Conservation (phyloP, 2,329 filamentous ascomycete species). For the Rhynchosporium graminicola region DNA sequence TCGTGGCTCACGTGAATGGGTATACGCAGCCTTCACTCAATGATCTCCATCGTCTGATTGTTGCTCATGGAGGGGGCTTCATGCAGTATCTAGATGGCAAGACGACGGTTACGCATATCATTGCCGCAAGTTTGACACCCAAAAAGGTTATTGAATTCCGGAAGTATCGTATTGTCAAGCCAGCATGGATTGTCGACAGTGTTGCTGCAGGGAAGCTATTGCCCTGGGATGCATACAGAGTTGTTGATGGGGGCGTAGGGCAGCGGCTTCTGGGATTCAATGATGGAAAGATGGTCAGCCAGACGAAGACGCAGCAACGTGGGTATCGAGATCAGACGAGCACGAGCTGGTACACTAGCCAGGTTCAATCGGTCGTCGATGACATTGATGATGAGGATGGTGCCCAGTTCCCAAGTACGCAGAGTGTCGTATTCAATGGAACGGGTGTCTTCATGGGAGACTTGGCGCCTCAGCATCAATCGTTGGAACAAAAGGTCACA, state of each 20-base stretch:
- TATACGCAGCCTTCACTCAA: constrained; percentile 94
- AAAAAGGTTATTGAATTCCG: constrained; percentile 91
- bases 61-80: constrained; percentile 91
- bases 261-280: constrained; percentile 73
- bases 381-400: constrained; percentile 48
- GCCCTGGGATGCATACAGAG: constrained; percentile 82
- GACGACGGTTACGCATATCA: constrained; percentile 93
- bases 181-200: constrained; percentile 91
- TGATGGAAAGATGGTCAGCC: constrained; percentile 65
- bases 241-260: constrained; percentile 79
- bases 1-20: constrained; percentile 90
- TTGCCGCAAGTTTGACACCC: constrained; percentile 84
- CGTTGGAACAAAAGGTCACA: constrained; percentile 14
- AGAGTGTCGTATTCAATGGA: constrained; percentile 24
- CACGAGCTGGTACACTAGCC: constrained; percentile 77
- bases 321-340: constrained; percentile 82
- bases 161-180: constrained; percentile 89
- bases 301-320: constrained; percentile 58
- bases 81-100: constrained; percentile 94
- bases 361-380: constrained; percentile 55
- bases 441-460: constrained; percentile 14
- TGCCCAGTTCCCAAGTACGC: constrained; percentile 35
- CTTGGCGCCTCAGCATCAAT: not conserved
- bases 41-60: constrained; percentile 83
- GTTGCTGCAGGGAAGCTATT: constrained; percentile 77